Conservation (phyloP, 2,329 filamentous ascomycete genomes). For the Periconia macrospinosa region DNA sequence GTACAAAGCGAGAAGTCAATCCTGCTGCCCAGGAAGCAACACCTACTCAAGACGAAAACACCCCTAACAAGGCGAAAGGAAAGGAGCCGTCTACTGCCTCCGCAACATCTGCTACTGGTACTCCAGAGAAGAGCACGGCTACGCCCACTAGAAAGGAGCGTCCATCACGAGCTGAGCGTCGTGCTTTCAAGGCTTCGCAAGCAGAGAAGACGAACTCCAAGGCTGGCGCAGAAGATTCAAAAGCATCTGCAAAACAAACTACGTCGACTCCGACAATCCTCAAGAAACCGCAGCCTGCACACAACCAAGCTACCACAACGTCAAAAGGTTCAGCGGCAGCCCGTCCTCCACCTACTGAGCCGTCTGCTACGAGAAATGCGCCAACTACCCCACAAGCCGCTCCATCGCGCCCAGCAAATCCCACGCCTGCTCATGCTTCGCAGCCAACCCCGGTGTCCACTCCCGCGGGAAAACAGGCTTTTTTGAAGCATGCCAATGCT, state of each 20-base stretch:
- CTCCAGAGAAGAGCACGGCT: slow-evolving; percentile 29
- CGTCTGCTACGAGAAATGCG: slow-evolving; percentile 26
- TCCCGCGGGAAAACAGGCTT: slow-evolving; percentile 55
- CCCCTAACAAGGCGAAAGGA: slow-evolving; percentile 27
- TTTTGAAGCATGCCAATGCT: slow-evolving; percentile 66
- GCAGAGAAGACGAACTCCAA: slow-evolving; percentile 38
- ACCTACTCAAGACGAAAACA: slow-evolving; percentile 27
- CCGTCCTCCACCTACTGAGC: slow-evolving; percentile 31
- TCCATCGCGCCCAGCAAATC: slow-evolving; percentile 12
- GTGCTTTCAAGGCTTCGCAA: slow-evolving; percentile 40
- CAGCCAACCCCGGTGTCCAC: slow-evolving; percentile 26
- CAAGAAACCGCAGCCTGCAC: slow-evolving; percentile 41
- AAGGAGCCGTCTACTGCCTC: slow-evolving; percentile 27
- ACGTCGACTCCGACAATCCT: slow-evolving; percentile 38
- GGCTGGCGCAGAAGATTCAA: slow-evolving; percentile 19
- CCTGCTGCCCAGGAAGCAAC: slow-evolving; percentile 20
- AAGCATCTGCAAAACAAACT: slow-evolving; percentile 30
- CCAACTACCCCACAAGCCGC: slow-evolving; percentile 16
- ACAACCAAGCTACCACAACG: slow-evolving; percentile 23
- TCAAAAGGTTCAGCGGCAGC: slow-evolving; percentile 33
- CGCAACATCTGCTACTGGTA: slow-evolving; percentile 11
- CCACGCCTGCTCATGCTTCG: slow-evolving; percentile 15
- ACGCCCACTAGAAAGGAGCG: slow-evolving; percentile 42
- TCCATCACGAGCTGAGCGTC: slow-evolving; percentile 41
- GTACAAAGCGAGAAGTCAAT: slow-evolving; percentile 40